Evolutionary conservation across 108 stramenopile species (phyloP), one percentile per base, ranked within the genome.

Genomic region (Pseudonitzschia multistriata): DNA sequence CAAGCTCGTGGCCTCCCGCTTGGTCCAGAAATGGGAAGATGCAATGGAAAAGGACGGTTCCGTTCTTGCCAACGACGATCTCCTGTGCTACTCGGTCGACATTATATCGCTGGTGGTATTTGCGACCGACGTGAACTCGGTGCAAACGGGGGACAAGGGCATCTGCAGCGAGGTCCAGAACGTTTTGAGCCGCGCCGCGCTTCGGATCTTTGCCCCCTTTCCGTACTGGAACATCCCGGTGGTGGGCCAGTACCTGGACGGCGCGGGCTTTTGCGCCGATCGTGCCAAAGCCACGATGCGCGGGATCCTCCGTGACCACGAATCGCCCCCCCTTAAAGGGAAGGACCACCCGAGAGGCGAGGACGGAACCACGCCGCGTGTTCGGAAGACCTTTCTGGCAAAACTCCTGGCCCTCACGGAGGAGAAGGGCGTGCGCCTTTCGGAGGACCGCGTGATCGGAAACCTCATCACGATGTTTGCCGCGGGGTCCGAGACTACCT

Each of bases 171-270:
- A 42, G 24, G 52, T 68, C 10, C 1, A 14, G 6, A 28, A 29
- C 15, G 14, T 25, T 35, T 47, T 72, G n/a, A 45, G 40, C 13
- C 28, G 22, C 15, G 10, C 35, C 31, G 17, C 66, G 25, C 0
- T 24, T 3, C 55, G 78, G 4, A 31, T 49, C 25, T 27, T 73
- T 3, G 35, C 49, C 5, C 78, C 78, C 17, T 54, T 79, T 30
- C 21, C 28, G 5, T 79, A 69, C 56, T 79, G 72, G 72, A 73
- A 63, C 2, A 73, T 73, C 10, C 78, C 78, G 21, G 4, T 79
- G 34, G 73, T 79, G 50, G 78, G 78, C 28, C 66, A 73, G 45
- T 62, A 74, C 48, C 35, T 79, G 7, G 78, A 79, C 52, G 78
- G 78, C 25, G 47, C 15, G 4, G 60, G 66, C 33, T 19, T 6